Base-by-base conservation (phyloP, 1,139 yeast genomes). In the Candida neerlandica region DNA sequence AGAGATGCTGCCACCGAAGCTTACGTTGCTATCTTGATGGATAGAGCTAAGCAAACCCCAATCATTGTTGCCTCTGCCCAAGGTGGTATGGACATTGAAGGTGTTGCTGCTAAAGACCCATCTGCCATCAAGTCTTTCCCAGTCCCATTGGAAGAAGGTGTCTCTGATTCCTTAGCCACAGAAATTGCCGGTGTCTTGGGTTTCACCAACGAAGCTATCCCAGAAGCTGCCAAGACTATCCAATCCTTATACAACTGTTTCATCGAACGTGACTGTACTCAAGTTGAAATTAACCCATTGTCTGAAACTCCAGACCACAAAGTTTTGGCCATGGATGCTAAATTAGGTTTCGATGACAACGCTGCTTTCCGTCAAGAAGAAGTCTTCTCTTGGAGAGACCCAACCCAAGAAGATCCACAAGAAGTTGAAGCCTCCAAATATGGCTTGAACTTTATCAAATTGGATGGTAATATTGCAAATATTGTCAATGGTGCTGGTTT, bases 71-170 rank as follows among this genome's bases (percentile, higher is more conserved):
- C 97, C 44, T 90, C 97, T 35, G 79, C 96, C 59, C 96, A 94
- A 78, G 99, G 99, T 78, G 99, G 99, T 80, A 92, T 95, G 96
- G 97, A 94, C 75, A 95, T 94, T 66, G 99, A 94, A 80, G 96
- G 96, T 70, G 98, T 95, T 59, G 99, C 99, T 54, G 87, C 87
- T 61, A 85, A 81, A 62, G 87, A 83, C 73, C 99, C 99, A 50
- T 84, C 82, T 53, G 96, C 97, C 60, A 95, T 94, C 77, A 87
- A 90, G 78, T 85, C 95, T 58, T 90, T 86, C 82, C 80, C 88
- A 60, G 84, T 94, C 52, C 85, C 86, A 59, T 80, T 90, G 64
- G 82, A 85, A 58, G 73, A 73, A 51, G 97, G 97, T 66, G 89
- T 95, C 64, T 84, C 95, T 58, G 89, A 86, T 61, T 78, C 77